Conservation (phyloP, 2,329 filamentous ascomycete species). For the Thyridium curvatum region DNA sequence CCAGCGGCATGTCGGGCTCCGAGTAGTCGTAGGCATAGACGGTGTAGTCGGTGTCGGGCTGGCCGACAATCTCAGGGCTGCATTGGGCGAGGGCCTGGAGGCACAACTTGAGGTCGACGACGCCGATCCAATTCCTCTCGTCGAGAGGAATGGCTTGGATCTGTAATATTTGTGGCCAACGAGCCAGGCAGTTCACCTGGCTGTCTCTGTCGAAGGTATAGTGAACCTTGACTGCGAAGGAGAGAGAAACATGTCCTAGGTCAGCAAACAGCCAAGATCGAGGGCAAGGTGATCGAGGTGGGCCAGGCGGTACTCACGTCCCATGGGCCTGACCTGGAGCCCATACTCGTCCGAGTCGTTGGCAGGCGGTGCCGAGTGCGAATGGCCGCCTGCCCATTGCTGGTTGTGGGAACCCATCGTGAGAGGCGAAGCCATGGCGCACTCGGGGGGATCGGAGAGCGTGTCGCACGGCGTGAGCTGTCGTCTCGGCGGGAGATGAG, state of each 20-base stretch:
- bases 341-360: slow-evolving; percentile 18
- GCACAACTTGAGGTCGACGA: slow-evolving; percentile 82
- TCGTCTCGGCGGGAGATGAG: too few species aligned
- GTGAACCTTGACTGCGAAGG: slow-evolving; percentile 75
- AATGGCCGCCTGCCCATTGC: slow-evolving; percentile 4
- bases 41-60: slow-evolving; percentile 76
- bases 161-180: slow-evolving; percentile 72
- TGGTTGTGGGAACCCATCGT: slow-evolving; percentile 5
- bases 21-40: slow-evolving; percentile 97
- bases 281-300: too few species aligned
- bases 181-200: slow-evolving; percentile 83
- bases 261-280: not conserved
- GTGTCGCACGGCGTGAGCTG: too few species aligned
- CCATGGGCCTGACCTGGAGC: slow-evolving; percentile 23
- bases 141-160: slow-evolving; percentile 79
- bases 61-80: slow-evolving; percentile 80
- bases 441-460: not conserved
- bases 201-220: slow-evolving; percentile 92
- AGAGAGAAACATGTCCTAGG: slow-evolving; percentile 5
- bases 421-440: slow-evolving; percentile 12
- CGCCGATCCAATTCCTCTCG: slow-evolving; percentile 73
- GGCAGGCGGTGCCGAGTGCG: not conserved
- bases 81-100: slow-evolving; percentile 70
- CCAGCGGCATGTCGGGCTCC: slow-evolving; percentile 85
- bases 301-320: slow-evolving; percentile 15